Conservation (phyloP, 1,284 basidiomycete genomes). For the Pseudozyma hubeiensis region DNA sequence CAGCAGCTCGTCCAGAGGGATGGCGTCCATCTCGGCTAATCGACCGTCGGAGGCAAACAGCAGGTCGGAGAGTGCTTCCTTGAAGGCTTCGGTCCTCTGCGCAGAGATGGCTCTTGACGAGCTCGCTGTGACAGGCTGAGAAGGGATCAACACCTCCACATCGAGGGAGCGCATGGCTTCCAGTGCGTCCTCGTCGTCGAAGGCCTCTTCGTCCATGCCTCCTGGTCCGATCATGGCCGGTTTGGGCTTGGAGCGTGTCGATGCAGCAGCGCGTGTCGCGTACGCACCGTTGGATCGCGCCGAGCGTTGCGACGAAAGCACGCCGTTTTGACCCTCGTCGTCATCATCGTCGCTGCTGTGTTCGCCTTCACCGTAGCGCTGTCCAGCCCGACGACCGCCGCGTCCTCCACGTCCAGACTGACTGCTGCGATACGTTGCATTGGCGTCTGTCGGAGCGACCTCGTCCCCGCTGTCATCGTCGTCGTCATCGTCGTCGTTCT, state of each 20-base stretch:
- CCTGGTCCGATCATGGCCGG: slow-evolving; percentile 41
- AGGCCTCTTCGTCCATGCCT: slow-evolving; percentile 41
- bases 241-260: slow-evolving; percentile 17
- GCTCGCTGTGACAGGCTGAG: slow-evolving; percentile 24
- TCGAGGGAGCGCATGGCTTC: slow-evolving; percentile 59
- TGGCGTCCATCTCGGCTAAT: slow-evolving; percentile 74
- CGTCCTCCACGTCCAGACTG: slow-evolving; percentile 41
- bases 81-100: slow-evolving; percentile 50
- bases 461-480: slow-evolving; percentile 54
- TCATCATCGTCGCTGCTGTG: slow-evolving; percentile 47
- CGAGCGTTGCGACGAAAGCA: slow-evolving; percentile 32
- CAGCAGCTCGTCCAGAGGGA: slow-evolving; percentile 79
- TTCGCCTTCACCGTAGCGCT: slow-evolving; percentile 44
- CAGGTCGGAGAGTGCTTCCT: slow-evolving; percentile 76
- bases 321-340: slow-evolving; percentile 34
- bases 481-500: slow-evolving; percentile 40
- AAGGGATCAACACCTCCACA: slow-evolving; percentile 30
- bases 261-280: slow-evolving; percentile 49
- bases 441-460: slow-evolving; percentile 74
- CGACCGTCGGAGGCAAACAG: slow-evolving; percentile 71
- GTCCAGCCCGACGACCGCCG: slow-evolving; percentile 31
- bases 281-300: slow-evolving; percentile 53
- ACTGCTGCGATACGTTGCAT: slow-evolving; percentile 68
- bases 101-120: slow-evolving; percentile 24
- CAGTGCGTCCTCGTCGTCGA: slow-evolving; percentile 48